Evolutionary conservation across 2,329 filamentous ascomycete genomes (phyloP).

Genomic region (Colletotrichum australisinense): DNA sequence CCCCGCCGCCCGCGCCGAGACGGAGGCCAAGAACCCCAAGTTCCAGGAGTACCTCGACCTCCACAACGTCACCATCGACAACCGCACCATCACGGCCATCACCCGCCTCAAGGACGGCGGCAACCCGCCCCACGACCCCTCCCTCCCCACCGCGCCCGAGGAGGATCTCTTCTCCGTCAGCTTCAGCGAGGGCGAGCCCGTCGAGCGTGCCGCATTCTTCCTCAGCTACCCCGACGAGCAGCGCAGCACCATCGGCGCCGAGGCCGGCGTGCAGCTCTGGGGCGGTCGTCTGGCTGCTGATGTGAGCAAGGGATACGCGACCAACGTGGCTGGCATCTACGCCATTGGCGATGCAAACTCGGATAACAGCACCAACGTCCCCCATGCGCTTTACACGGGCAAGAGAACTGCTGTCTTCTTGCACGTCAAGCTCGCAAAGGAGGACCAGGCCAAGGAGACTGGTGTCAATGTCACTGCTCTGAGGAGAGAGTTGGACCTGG

Average conservation of each 20-base stretch:
- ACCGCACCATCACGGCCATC: conserved; percentile 63
- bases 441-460: conserved; percentile 47
- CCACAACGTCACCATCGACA: conserved; percentile 65
- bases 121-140: conserved; percentile 53
- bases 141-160: conserved; percentile 57
- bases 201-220: conserved; percentile 64
- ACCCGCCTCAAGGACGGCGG: conserved; percentile 56
- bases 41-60: conserved; percentile 62
- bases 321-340: conserved; percentile 65
- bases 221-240: conserved; percentile 60
- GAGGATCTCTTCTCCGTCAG: conserved; percentile 66
- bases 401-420: conserved; percentile 68
- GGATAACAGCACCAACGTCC: conserved; percentile 70
- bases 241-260: conserved; percentile 56
- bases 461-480: conserved; percentile 39
- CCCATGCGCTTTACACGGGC: conserved; percentile 69
- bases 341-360: conserved; percentile 70
- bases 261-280: conserved; percentile 59
- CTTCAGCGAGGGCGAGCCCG: conserved; percentile 56
- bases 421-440: conserved; percentile 60
- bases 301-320: conserved; percentile 54
- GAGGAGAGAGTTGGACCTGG: conserved; percentile 45
- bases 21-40: conserved; percentile 53
- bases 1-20: conserved; percentile 48
- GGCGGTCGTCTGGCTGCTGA: conserved; percentile 58